A percentile compares a stretch with the other conserved stretches of the same genome.
These are phyloP conservation scores for Microsporum ferrugineum DNA, from an alignment of 2,329 filamentous ascomycete species.

Conservation along the genomic window DNA sequence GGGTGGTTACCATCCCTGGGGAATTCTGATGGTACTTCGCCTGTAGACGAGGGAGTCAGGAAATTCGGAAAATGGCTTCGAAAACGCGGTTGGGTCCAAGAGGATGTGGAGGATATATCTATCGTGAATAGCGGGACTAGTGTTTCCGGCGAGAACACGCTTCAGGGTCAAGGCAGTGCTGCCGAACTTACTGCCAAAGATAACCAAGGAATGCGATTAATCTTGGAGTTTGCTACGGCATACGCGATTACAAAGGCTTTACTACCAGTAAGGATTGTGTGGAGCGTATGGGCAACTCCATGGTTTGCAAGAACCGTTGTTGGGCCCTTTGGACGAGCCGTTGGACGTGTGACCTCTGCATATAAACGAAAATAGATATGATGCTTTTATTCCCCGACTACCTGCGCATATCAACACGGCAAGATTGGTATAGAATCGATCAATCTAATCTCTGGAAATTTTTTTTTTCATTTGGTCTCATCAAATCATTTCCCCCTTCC, in stretches of 20 bases:
- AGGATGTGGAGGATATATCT: constrained; percentile 34
- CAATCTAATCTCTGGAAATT: not conserved
- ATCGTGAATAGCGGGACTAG: constrained; percentile 28
- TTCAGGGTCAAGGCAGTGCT: constrained; percentile 15
- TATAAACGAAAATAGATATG: constrained; percentile 3
- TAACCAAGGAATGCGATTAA: constrained; percentile 40
- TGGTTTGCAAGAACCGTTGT: constrained; percentile 70
- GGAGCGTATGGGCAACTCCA: constrained; percentile 80
- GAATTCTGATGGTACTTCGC: constrained; percentile 15
- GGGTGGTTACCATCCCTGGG: constrained; percentile 56
- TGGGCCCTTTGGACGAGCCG: constrained; percentile 33
- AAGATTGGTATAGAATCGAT: not conserved
- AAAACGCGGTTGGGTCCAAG: constrained; percentile 66
- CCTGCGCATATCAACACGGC: not conserved
- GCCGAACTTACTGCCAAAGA: constrained; percentile 22
- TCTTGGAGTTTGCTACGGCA: constrained; percentile 67
- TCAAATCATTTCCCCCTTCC: not conserved
- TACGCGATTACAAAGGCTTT: constrained; percentile 84
- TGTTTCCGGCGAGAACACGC: constrained; percentile 18
- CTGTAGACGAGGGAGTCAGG: constrained; percentile 51
- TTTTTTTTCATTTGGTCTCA: not conserved
- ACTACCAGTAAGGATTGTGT: constrained; percentile 61
- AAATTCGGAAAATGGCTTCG: constrained; percentile 67
- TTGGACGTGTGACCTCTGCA: constrained; percentile 19
- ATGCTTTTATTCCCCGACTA: not conserved